phyloP scores from a whole-genome alignment of 2,329 filamentous ascomycete species.

The Mycosphaerelloides madeirae region DNA sequence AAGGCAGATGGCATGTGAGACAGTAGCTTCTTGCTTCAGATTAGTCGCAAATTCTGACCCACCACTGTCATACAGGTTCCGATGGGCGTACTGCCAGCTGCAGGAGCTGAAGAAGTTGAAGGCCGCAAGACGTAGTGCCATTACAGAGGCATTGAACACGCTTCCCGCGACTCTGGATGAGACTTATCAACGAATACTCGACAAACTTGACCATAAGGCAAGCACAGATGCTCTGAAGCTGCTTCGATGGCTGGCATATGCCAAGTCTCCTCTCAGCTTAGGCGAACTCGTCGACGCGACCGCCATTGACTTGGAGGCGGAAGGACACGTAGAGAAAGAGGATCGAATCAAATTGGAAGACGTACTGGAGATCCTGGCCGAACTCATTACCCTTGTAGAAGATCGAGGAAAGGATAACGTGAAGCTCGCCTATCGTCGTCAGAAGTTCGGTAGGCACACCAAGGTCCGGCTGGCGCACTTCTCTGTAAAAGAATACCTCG shows the following conservation, averaged over 20 bases:
- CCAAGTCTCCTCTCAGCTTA: conserved; percentile 13
- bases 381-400: conserved; percentile 10
- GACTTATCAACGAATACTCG: conserved; percentile 25
- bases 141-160: conserved; percentile 12
- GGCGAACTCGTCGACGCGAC: conserved; percentile 19
- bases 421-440: neutral
- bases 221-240: conserved; percentile 14
- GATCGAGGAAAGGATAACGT: conserved; percentile 1
- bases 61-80: conserved; percentile 22
- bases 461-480: conserved; percentile 23
- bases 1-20: conserved; percentile 26
- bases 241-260: conserved; percentile 20
- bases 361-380: conserved; percentile 12
- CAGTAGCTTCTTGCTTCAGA: too few species aligned
- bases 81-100: conserved; percentile 26
- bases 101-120: conserved; percentile 22
- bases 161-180: conserved; percentile 23
- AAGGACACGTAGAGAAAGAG: conserved; percentile 8
- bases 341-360: conserved; percentile 8
- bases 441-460: conserved; percentile 5
- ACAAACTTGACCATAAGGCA: conserved; percentile 9
- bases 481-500: conserved; percentile 24
- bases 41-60: neutral
- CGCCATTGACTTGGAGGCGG: conserved; percentile 12
- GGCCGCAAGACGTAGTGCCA: conserved; percentile 12